These are phyloP conservation scores for Aschersonia sp. DNA, from an alignment of 2,329 filamentous ascomycete genomes.

Conservation along the genomic window DNA sequence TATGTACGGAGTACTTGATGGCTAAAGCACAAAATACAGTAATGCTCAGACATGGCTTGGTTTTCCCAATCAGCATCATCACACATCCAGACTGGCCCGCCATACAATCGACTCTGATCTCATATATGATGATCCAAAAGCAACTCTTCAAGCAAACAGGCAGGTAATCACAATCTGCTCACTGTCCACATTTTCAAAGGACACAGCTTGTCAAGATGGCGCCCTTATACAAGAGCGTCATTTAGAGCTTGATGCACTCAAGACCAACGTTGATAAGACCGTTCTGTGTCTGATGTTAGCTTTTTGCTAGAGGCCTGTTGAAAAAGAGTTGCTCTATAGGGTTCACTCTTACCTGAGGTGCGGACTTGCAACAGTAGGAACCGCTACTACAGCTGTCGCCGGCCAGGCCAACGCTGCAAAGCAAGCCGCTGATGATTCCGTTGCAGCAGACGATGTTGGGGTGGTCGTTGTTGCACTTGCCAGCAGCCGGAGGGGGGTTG, in stretches of 20 bases:
- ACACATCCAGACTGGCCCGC: too few relatives aligned
- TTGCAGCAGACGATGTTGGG: conserved; percentile 1
- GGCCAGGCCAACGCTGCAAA: conserved; percentile 1
- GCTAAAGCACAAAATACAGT: too few relatives aligned
- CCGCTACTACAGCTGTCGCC: not conserved
- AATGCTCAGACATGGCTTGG: too few relatives aligned
- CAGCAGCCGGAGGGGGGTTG: not conserved
- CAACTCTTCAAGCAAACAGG: too few relatives aligned
- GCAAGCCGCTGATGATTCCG: not conserved
- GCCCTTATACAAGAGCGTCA: too few relatives aligned
- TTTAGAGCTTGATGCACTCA: not conserved
- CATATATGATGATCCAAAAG: too few relatives aligned
- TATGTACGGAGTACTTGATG: too few relatives aligned
- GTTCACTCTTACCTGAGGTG: conserved; percentile 1
- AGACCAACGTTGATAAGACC: conserved; percentile 3
- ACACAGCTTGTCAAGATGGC: too few relatives aligned
- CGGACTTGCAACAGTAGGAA: conserved; percentile 3
- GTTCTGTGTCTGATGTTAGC: not conserved
- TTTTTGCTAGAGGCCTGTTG: not conserved
- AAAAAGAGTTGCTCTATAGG: not conserved
- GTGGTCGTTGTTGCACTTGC: not conserved
- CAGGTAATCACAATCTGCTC: too few relatives aligned
- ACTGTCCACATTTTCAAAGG: too few relatives aligned
- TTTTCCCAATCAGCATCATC: too few relatives aligned
- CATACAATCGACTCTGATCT: too few relatives aligned